A percentile compares a stretch with the other conserved stretches of the same genome.
Conservation (phyloP, 257 asterid genomes). For the Nicotiana otophora region DNA sequence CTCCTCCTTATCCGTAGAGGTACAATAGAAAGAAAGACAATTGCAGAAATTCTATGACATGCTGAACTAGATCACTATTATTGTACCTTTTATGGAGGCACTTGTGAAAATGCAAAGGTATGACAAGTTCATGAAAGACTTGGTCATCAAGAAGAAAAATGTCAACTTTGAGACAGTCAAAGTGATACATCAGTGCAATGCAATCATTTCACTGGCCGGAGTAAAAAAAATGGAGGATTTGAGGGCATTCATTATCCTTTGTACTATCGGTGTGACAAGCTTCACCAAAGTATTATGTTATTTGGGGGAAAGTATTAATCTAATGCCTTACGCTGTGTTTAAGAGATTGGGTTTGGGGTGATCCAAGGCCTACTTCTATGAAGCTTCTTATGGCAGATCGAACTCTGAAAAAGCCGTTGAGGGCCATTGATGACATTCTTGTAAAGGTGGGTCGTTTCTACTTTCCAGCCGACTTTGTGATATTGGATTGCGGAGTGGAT, state of each 20-base stretch:
- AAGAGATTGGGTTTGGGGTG: neutral
- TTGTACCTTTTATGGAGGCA: neutral
- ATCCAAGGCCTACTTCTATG: neutral
- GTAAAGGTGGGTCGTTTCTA: neutral
- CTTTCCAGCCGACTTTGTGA: too few relatives aligned
- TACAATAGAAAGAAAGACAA: too few relatives aligned
- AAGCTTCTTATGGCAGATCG: neutral
- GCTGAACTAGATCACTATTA: neutral
- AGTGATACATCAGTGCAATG: neutral
- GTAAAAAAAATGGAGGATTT: neutral
- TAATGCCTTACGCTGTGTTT: neutral
- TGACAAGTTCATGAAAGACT: too few relatives aligned
- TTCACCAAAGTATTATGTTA: too few relatives aligned
- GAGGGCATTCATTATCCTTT: neutral
- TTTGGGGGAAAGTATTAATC: neutral
- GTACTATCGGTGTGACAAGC: neutral
- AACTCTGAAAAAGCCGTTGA: neutral
- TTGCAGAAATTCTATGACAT: neutral
- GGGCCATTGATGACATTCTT: neutral
- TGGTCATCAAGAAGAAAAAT: too few relatives aligned
- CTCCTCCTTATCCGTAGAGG: too few relatives aligned
- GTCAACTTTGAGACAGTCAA: neutral
- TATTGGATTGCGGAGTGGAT: too few relatives aligned
- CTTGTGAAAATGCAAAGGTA: neutral
- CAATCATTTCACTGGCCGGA: too few relatives aligned